Conservation (phyloP, 805 yeast genomes). For the Saccharomycopsis fibuligera region DNA sequence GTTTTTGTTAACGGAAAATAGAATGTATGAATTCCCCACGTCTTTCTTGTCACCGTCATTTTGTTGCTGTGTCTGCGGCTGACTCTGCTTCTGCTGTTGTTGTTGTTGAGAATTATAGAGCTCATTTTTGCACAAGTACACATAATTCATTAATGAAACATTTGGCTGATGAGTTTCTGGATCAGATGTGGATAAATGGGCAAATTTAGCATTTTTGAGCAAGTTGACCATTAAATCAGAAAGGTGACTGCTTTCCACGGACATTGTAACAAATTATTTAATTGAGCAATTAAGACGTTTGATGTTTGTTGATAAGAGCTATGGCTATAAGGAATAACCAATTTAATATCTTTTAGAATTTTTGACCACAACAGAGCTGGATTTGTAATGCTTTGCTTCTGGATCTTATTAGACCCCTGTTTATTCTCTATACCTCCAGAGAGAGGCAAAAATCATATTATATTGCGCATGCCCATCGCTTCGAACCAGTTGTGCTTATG, state of each 20-base stretch:
- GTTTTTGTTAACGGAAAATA: conserved; percentile 63
- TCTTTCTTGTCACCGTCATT: conserved; percentile 29
- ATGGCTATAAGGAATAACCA: too few relatives aligned
- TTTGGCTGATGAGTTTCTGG: conserved; percentile 62
- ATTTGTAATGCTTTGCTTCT: too few relatives aligned
- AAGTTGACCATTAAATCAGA: conserved; percentile 34
- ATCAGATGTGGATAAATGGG: conserved; percentile 79
- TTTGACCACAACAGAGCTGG: too few relatives aligned
- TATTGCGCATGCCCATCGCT: too few relatives aligned
- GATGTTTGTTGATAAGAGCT: too few relatives aligned
- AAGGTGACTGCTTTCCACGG: neutral
- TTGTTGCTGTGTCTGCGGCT: conserved; percentile 19
- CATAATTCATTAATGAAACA: conserved; percentile 87
- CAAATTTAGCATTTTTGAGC: conserved; percentile 56
- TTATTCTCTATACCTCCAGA: too few relatives aligned
- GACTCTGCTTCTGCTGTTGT: neutral
- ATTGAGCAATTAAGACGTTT: too few relatives aligned
- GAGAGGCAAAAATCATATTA: too few relatives aligned
- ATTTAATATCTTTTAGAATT: too few relatives aligned
- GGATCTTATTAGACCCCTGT: too few relatives aligned
- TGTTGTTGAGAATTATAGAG: conserved; percentile 23
- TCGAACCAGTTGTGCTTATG: too few relatives aligned
- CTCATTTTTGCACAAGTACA: conserved; percentile 45
- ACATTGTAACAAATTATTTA: conserved; percentile 1
- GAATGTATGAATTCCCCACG: conserved; percentile 43